Evolutionary conservation across 768 basidiomycete genomes (phyloP).

Genomic region (Tylopilus felleus): DNA sequence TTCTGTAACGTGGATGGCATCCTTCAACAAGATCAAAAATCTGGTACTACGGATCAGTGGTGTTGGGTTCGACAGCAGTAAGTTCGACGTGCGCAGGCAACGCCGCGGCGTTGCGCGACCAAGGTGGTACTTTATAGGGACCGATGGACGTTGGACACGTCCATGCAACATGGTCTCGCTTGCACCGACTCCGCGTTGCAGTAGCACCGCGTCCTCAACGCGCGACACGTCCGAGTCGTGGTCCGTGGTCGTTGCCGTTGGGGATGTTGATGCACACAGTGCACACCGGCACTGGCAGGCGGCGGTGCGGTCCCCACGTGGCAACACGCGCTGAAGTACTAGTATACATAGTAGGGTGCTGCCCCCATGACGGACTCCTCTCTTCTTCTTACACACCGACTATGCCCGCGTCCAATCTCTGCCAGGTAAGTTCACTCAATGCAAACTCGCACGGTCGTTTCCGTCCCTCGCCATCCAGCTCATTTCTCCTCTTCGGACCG

Average conservation of each 20-base stretch:
- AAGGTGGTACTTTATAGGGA: constrained; percentile 19
- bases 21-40: background rate
- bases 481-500: constrained; percentile 5
- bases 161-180: constrained; percentile 19
- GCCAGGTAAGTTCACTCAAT: constrained; percentile 22
- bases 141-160: constrained; percentile 5
- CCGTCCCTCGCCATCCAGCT: constrained; percentile 7
- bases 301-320: constrained; percentile 27
- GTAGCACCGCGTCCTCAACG: constrained; percentile 12
- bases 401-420: constrained; percentile 24
- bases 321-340: constrained; percentile 1
- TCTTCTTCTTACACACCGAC: constrained; percentile 5
- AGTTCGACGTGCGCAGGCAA: background rate
- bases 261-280: constrained; percentile 2
- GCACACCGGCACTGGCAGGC: no score
- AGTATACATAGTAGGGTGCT: constrained; percentile 23
- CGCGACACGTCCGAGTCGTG: constrained; percentile 17
- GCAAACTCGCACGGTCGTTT: constrained; percentile 12
- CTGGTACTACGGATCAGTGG: background rate
- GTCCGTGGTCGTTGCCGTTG: constrained; percentile 9
- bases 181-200: constrained; percentile 18
- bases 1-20: constrained; percentile 24
- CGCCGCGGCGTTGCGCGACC: background rate
- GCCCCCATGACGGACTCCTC: constrained; percentile 1
- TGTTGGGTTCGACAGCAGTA: background rate